A percentile compares a stretch with the other conserved stretches of the same genome.
Conservation (phyloP, 2,329 filamentous ascomycete species). For the Fusarium graminum region DNA sequence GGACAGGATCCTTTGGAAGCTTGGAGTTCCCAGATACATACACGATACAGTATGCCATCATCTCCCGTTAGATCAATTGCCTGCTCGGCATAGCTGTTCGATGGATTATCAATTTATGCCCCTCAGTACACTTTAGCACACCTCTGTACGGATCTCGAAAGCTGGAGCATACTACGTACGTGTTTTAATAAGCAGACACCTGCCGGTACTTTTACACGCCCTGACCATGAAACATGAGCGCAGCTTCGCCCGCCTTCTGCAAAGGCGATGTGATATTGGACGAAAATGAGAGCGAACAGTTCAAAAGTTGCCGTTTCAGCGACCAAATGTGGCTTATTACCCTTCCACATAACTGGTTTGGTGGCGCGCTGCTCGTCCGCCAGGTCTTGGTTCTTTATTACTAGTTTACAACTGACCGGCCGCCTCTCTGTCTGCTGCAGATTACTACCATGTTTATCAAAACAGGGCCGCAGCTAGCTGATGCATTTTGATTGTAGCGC, state of each 20-base stretch:
- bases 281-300: conserved; percentile 9
- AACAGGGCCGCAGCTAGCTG: conserved; percentile 33
- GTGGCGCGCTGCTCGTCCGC: conserved; percentile 35
- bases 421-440: conserved; percentile 36
- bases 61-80: conserved; percentile 27
- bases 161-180: conserved; percentile 1
- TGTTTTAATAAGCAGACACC: conserved; percentile 32
- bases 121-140: conserved; percentile 20
- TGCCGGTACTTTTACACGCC: conserved; percentile 14
- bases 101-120: conserved; percentile 15
- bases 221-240: conserved; percentile 25
- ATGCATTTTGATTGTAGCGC: conserved; percentile 36
- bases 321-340: conserved; percentile 38
- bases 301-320: conserved; percentile 26
- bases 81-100: conserved; percentile 18
- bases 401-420: conserved; percentile 16
- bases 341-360: conserved; percentile 32
- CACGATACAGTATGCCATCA: conserved; percentile 14
- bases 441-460: conserved; percentile 22
- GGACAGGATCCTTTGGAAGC: conserved; percentile 30
- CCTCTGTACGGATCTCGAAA: conserved; percentile 4
- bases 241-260: conserved; percentile 31
- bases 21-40: conserved; percentile 17
- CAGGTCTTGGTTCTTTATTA: conserved; percentile 23
- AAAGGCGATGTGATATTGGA: conserved; percentile 29